phyloP scores from a whole-genome alignment of 2,329 filamentous ascomycete genomes.

The Ophiosphaerella narmari region DNA sequence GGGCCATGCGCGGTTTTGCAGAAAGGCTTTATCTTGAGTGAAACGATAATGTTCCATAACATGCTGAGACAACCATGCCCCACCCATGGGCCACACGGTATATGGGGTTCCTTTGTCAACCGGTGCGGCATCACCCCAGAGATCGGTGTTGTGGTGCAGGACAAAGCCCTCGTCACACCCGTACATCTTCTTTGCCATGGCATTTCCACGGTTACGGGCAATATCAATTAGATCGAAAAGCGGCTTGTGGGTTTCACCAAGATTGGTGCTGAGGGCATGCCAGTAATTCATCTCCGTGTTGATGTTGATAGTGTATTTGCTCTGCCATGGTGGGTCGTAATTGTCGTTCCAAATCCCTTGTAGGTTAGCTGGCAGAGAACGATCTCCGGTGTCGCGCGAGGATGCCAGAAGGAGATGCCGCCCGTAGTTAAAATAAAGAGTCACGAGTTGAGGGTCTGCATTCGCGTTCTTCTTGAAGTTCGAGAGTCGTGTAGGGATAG shows the following conservation, averaged over 20 bases:
- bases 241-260: conserved; percentile 47
- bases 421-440: conserved; percentile 47
- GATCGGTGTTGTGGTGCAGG: conserved; percentile 33
- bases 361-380: conserved; percentile 49
- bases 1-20: conserved; percentile 18
- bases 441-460: conserved; percentile 22
- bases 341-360: conserved; percentile 53
- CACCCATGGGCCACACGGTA: conserved; percentile 33
- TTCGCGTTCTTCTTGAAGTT: conserved; percentile 5
- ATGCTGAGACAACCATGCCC: conserved; percentile 33
- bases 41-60: conserved; percentile 30
- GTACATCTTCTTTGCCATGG: conserved; percentile 33
- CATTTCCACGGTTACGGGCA: conserved; percentile 35
- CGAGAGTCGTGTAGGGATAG: conserved; percentile 5
- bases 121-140: conserved; percentile 31
- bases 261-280: conserved; percentile 33
- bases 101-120: conserved; percentile 22
- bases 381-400: conserved; percentile 19
- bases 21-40: conserved; percentile 22
- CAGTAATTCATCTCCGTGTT: conserved; percentile 62
- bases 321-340: conserved; percentile 53
- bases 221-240: conserved; percentile 47
- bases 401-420: conserved; percentile 49
- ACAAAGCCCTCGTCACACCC: conserved; percentile 29
- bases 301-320: conserved; percentile 58